Percentiles rank a stretch among this genome's conserved stretches.
These are phyloP conservation scores for Tricholoma sp. DNA, from an alignment of 768 basidiomycete genomes.

Conservation along the genomic window DNA sequence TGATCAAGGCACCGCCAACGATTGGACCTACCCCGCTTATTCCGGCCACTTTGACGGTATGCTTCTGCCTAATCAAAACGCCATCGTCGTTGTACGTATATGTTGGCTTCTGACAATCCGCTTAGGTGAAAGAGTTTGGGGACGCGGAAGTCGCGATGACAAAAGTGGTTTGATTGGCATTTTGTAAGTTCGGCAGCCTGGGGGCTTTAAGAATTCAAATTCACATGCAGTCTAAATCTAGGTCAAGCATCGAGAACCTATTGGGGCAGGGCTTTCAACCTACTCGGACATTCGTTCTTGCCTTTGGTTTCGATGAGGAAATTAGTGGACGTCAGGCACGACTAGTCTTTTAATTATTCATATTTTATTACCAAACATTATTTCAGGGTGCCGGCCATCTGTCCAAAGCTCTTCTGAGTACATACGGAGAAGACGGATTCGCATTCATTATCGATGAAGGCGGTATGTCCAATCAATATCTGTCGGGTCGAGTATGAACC, in stretches of 20 bases:
- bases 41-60: conserved; percentile 53
- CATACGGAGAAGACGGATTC: conserved; percentile 69
- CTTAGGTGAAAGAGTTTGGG: conserved; percentile 58
- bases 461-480: conserved; percentile 33
- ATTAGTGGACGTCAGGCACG: conserved; percentile 43
- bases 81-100: background rate
- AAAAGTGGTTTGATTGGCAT: conserved; percentile 72
- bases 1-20: conserved; percentile 37
- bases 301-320: conserved; percentile 80
- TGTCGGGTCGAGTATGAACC: background rate
- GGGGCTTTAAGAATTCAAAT: background rate
- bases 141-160: conserved; percentile 70
- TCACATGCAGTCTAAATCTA: conserved; percentile 11
- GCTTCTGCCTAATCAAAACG: background rate
- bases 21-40: conserved; percentile 56
- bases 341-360: background rate
- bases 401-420: conserved; percentile 41
- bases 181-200: conserved; percentile 33
- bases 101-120: background rate
- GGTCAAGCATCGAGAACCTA: conserved; percentile 58
- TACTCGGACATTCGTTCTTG: conserved; percentile 52
- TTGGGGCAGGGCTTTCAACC: conserved; percentile 62
- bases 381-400: conserved; percentile 51
- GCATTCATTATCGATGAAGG: conserved; percentile 89
- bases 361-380: background rate